phyloP scores from a whole-genome alignment of 2,329 filamentous ascomycete species.

The Fusarium sp. region DNA sequence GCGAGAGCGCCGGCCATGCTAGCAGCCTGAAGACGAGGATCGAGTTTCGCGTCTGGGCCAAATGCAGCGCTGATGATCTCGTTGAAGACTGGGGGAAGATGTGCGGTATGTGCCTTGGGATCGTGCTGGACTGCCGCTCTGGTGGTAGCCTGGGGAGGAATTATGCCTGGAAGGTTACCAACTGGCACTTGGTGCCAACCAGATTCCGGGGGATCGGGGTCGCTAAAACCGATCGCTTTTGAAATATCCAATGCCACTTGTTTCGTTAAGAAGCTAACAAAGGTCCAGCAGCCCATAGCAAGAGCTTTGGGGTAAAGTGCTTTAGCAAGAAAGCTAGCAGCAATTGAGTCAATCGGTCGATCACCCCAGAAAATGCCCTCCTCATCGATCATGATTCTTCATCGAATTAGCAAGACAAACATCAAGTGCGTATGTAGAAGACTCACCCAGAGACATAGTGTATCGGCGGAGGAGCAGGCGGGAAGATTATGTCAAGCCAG shows the following conservation, averaged over 20 bases:
- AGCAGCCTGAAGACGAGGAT: constrained; percentile 50
- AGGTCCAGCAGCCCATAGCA: constrained; percentile 63
- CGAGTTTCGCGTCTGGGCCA: constrained; percentile 49
- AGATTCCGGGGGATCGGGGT: constrained; percentile 42
- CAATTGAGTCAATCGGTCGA: constrained; percentile 60
- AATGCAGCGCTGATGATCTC: constrained; percentile 46
- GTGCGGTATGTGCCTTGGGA: constrained; percentile 37
- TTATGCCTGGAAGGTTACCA: constrained; percentile 36
- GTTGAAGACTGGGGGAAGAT: constrained; percentile 41
- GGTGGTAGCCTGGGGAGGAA: constrained; percentile 38
- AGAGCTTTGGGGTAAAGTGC: constrained; percentile 66
- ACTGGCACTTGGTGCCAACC: constrained; percentile 50
- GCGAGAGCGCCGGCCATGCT: constrained; percentile 51
- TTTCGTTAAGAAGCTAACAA: constrained; percentile 60
- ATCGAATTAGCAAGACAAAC: constrained; percentile 35
- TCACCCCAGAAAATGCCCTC: constrained; percentile 62
- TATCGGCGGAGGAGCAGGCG: constrained; percentile 67
- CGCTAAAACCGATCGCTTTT: constrained; percentile 58
- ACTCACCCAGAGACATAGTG: constrained; percentile 70
- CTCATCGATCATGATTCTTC: constrained; percentile 62
- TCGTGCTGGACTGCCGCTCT: constrained; percentile 43
- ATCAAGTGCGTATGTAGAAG: background rate
- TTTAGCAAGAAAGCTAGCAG: constrained; percentile 59
- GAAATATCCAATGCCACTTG: constrained; percentile 59
- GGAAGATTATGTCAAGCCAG: constrained; percentile 73